Evolutionary conservation across 2,329 filamentous ascomycete genomes (phyloP).

Genomic region (Phyllachora maydis): DNA sequence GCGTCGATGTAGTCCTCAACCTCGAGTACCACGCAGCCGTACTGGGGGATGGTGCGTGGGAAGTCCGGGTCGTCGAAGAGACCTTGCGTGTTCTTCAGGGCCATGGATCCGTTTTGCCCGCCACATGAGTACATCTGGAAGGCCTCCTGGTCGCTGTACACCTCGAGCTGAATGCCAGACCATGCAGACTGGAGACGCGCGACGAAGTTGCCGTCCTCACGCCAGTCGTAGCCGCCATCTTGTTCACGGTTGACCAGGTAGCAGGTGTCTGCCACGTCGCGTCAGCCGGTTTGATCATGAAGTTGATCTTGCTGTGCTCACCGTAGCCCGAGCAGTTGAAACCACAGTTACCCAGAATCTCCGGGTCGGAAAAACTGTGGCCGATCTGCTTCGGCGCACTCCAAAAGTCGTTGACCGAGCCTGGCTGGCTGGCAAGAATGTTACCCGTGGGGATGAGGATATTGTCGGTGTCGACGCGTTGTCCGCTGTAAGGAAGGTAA

Average conservation of each 20-base stretch:
- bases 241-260: constrained; percentile 44
- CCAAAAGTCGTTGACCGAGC: constrained; percentile 67
- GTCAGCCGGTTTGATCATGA: too few species aligned
- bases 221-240: constrained; percentile 41
- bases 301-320: too few species aligned
- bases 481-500: constrained; percentile 50
- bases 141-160: constrained; percentile 68
- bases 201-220: constrained; percentile 28
- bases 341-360: constrained; percentile 56
- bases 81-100: constrained; percentile 53
- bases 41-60: constrained; percentile 45
- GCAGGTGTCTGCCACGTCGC: constrained; percentile 34
- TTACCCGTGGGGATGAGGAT: constrained; percentile 60
- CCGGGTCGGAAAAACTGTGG: constrained; percentile 38
- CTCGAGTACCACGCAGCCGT: constrained; percentile 79
- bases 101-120: constrained; percentile 48
- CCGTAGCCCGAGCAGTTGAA: constrained; percentile 71
- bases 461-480: constrained; percentile 45
- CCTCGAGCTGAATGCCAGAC: constrained; percentile 67
- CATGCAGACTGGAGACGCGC: constrained; percentile 50
- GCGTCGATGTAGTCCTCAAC: constrained; percentile 87
- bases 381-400: constrained; percentile 62
- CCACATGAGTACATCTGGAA: constrained; percentile 80
- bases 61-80: constrained; percentile 29
- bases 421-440: constrained; percentile 45